Percentiles rank a stretch among this genome's conserved stretches.
Evolutionary conservation across 2,329 filamentous ascomycete species (phyloP).

Genomic region (Acarospora socialis): DNA sequence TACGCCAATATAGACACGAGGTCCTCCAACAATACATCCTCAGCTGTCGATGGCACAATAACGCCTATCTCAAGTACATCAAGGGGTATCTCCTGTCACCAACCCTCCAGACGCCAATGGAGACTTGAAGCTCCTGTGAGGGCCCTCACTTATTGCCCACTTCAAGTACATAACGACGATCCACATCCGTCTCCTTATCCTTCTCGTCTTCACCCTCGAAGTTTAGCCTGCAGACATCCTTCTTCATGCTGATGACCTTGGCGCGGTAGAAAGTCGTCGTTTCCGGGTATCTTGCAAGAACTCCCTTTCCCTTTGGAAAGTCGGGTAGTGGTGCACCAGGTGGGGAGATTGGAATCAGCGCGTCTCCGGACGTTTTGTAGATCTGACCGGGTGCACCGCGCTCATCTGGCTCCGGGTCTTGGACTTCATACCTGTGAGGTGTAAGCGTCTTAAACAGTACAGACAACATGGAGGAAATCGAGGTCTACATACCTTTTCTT

Average conservation of each 20-base stretch:
- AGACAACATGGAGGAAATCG: conserved; percentile 5
- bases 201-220: conserved; percentile 68
- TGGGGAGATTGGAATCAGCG: conserved; percentile 62
- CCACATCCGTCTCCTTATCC: conserved; percentile 61
- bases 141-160: conserved; percentile 39
- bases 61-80: too few species aligned
- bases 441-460: conserved; percentile 12
- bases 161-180: conserved; percentile 62
- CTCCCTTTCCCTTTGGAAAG: conserved; percentile 50
- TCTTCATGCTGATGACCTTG: conserved; percentile 57
- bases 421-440: conserved; percentile 52
- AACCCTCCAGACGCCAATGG: too few species aligned
- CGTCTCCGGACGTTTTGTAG: conserved; percentile 58
- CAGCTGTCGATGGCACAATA: too few species aligned
- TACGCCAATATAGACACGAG: too few species aligned
- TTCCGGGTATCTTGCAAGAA: conserved; percentile 66
- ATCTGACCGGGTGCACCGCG: conserved; percentile 45
- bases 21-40: too few species aligned
- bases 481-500: conserved; percentile 50
- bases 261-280: conserved; percentile 79
- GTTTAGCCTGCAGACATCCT: conserved; percentile 41
- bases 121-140: too few species aligned
- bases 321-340: conserved; percentile 46
- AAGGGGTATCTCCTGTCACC: too few species aligned
- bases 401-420: conserved; percentile 64